Base-by-base conservation (phyloP, 228 moss, liverwort and hornwort species). In the Sphagnum fallax region DNA sequence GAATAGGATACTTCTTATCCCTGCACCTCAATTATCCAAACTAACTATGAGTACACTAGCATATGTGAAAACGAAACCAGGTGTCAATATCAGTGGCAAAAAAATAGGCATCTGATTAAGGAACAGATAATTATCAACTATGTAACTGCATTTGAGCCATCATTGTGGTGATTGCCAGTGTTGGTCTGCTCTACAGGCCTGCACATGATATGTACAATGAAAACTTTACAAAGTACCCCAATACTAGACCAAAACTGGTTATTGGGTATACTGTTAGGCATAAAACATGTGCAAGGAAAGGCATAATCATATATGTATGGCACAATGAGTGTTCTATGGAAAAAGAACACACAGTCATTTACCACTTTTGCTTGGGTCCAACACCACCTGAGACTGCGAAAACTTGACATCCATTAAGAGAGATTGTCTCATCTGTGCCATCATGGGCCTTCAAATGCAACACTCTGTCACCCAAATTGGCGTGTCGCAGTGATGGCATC, bases 371-470 rank as follows among this genome's bases (percentile, higher is more conserved):
- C 73, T 74, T 68, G 74, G 82, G 63, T 70, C 71, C 81, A 50
- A 69, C 6, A 63, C 87, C 82, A 82, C 85, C 71, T 53, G 97
- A 93, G 59, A 97, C 84, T n/a, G 97, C 68, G 32, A 79, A 49
- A 64, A 93, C 82, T 55, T 88, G 79, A 67, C 93, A 97, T 51
- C 97, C 93, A 85, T 93, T 88, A 62, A 97, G 79, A 16, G 72
- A 80, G 63, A 97, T 87, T 12, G 72, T 71, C 74, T 93, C 93
- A 75, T 79, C 75, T 6, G 65, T 69, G n/a, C 88, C 91, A 82
- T 90, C 86, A 67, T 80, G 66, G 72, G 75, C 82, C 72, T 67
- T 84, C 76, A 97, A 60, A 47, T 88, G 57, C 77, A 97, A 63
- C 71, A 67, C 75, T 52, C 81, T 80, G 48, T 87, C 91, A 76